These are phyloP conservation scores for Glomus cerebriforme DNA, from an alignment of 192 early-diverging fungal genomes.

Conservation along the genomic window DNA sequence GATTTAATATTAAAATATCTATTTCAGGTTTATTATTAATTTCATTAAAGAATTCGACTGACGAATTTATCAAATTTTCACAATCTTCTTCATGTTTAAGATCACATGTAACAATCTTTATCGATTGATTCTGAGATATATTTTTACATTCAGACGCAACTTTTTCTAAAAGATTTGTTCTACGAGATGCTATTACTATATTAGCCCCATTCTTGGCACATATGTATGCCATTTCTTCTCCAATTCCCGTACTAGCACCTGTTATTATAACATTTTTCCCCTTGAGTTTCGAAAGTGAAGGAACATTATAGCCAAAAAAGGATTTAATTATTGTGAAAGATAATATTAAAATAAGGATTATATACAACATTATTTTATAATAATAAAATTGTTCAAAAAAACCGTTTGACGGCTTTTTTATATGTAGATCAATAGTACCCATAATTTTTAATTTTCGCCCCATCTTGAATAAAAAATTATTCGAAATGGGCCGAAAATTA, in stretches of 20 bases:
- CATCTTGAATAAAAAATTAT: too few species aligned
- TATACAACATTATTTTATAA: neutral
- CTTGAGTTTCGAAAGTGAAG: neutral
- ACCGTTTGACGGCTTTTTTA: too few species aligned
- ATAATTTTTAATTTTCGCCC: too few species aligned
- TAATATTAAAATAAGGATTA: neutral
- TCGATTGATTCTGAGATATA: neutral
- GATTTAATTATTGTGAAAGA: neutral
- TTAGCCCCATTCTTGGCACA: neutral
- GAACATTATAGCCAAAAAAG: neutral
- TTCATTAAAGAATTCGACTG: conserved; percentile 1
- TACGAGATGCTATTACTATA: conserved; percentile 6
- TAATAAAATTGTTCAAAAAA: too few species aligned
- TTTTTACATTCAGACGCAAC: neutral
- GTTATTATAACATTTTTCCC: conserved; percentile 20
- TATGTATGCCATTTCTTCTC: conserved; percentile 10
- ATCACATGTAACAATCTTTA: conserved; percentile 14
- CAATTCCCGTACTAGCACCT: conserved; percentile 8
- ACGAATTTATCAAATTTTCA: neutral
- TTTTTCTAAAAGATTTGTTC: conserved; percentile 6
- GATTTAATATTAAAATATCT: conserved; percentile 20
- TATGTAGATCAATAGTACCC: too few species aligned
- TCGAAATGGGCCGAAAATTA: too few species aligned
- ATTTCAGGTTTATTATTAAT: neutral
- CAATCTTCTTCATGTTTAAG: conserved; percentile 2